Base-by-base conservation (phyloP, 2,329 filamentous ascomycete species). In the Fusarium illudens region DNA sequence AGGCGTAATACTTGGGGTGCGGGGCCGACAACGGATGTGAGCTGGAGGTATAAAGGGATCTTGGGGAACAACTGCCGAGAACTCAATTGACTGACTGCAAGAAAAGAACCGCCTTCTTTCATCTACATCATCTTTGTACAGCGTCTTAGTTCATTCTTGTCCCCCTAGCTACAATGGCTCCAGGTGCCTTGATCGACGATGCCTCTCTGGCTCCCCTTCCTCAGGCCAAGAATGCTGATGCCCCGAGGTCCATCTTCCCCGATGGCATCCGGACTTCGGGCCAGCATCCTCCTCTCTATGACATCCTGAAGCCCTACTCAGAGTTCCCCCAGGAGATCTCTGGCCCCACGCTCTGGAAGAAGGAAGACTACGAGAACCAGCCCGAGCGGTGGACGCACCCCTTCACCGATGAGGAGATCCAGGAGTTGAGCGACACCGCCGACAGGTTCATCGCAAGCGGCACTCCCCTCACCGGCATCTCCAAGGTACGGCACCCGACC, bases 351-450 rank as follows among this genome's bases (percentile, higher is more conserved):
- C 87, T 92, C 32, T 96, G 92, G 92, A 84, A 86, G 60, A 84
- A 85, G 9, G 86, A 89, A 37, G 89, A 92, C 33, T 93, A 90
- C 72, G 82, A 81, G 61, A 78, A 85, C 71, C 81, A 85, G 67
- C 89, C 90, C 0, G 89, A 92, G 71, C 84, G 84, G 76, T 95
- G 92, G 92, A 90, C 90, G 6, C 91, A 94, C 77, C 81, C 81
- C 3, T 92, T 95, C 75, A 89, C 86, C 0, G 79, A 83, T 0
- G 84, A 87, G 2, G 92, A 95, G 77, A 81, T 93, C 19, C 79
- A 81, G 10, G 92, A 94, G 74, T 81, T 96, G 51, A 87, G 87
- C 72, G 75, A 80, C 19, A 86, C 90, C 0, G 87, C 92, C 0
- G 91, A 95, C 78, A 81, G 80, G 11, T 95, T 94, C 78, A 85